Base-by-base conservation (phyloP, 345 rosid species). In the Ailanthus altissimus region DNA sequence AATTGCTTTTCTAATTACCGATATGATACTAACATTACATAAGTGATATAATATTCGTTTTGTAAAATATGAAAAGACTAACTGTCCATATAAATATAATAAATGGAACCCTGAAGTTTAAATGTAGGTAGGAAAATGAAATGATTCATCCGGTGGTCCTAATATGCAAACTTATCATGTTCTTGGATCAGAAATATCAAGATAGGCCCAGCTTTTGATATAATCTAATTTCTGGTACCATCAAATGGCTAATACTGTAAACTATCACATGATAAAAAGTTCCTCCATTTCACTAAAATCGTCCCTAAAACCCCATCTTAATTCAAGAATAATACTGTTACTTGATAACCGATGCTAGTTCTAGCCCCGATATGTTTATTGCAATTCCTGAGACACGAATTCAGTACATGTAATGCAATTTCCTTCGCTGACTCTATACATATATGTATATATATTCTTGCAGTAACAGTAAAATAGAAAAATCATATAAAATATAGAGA, bases 201-300 rank as follows among this genome's bases (percentile, higher is more conserved):
- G 59, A 20, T 50, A 16, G 73, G n/a, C 46, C 73, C 9, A 32
- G 26, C 20, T 66, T 12, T 20, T n/a, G 25, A 40, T 9, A 49
- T 18, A n/a, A 46, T 67, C 21, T 36, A n/a, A 54, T 71, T 40
- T 12, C 18, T 23, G 13, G 73, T 46, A 58, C 70, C 77, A 63
- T 43, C 36, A 54, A 12, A 32, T 49, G 50, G 28, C 36, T 38
- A 63, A 26, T 32, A 11, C 16, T 15, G 8, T 26, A 59, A 6
- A 16, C 6, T 18, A 60, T 28, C n/a, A 62, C n/a, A 11, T 28
- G 46, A 49, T 51, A 70, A 10, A n/a, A 51, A 50, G 15, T 5
- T 15, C 28, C 6, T 21, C 43, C 6, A 11, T 6, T 45, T 45
- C 53, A 67, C 15, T 15, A 67, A 67, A 67, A 45, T 23, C 45